Evolutionary conservation across 495 filamentous ascomycete genomes (phyloP), one percentile per base, ranked within the genome.

Genomic region (Usnea hakonensis): DNA sequence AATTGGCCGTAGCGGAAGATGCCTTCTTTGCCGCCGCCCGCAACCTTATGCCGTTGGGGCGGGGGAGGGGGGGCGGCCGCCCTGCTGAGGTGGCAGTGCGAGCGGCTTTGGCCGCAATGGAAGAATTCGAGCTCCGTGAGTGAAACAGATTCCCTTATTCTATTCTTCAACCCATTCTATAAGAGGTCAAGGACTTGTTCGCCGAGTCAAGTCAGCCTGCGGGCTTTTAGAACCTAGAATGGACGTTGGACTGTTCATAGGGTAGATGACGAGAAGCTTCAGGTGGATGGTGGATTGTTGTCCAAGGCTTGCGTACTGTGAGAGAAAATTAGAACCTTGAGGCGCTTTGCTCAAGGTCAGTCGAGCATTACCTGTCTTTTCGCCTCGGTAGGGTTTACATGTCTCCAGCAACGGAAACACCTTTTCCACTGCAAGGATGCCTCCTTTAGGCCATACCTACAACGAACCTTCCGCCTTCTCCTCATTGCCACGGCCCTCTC

Each of bases 1-100:
- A 60, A 60, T 48, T 60, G 26, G 43, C n/a, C 8, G 40, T 60
- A 26, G 57, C 57, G 23, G 57, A 60, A 46, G 57, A 60, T 37
- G 40, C 54, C 23, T 2, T 56, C 32, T 7, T 38, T 56, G 54
- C 32, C 54, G 54, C 54, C 32, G 32, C 54, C 37, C 32, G 32
- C 36, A 36, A 36, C 28, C 2, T 55, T 32, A 9, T 11, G 53
- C 53, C 30, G 53, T 32, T 33, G 33, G 54, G 33, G 54, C 10
- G 54, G 54, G 32, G 33, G 54, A 32, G 33, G 54, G 33, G 54
- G 32, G 54, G 54, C 54, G 33, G 32, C 54, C 32, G 54, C 54
- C 33, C 0, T 3, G 35, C 55, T 57, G 33, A 40, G 33, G 0
- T 23, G 19, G 55, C 55, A 57, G 55, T 57, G 55, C 55, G 55